Conservation (phyloP, 805 yeast species). For the Sugiyamaella qingdaonensis region DNA sequence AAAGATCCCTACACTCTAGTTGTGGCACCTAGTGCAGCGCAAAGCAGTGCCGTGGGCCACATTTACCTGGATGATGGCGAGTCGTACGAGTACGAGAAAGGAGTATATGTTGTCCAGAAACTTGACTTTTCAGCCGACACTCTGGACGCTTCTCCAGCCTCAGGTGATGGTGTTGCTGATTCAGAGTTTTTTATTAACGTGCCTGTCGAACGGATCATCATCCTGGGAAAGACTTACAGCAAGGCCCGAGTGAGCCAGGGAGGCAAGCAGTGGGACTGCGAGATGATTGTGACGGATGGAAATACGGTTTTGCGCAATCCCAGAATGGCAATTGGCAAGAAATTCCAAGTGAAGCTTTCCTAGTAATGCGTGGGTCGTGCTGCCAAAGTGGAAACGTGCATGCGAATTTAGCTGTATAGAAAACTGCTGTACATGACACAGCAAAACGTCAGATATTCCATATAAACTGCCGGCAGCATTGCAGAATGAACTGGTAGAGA, state of each 20-base stretch:
- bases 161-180: neutral
- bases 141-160: slow-evolving; percentile 3
- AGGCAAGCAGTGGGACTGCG: slow-evolving; percentile 11
- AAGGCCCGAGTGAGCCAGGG: slow-evolving; percentile 7
- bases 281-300: slow-evolving; percentile 5
- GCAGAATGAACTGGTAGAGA: no score
- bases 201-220: slow-evolving; percentile 18
- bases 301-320: slow-evolving; percentile 12
- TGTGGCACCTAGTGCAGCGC: slow-evolving; percentile 47
- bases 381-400: neutral
- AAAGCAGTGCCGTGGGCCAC: slow-evolving; percentile 49
- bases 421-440: neutral
- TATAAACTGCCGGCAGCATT: no score
- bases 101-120: slow-evolving; percentile 37
- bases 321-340: slow-evolving; percentile 11
- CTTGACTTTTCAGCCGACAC: slow-evolving; percentile 2
- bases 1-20: slow-evolving; percentile 76
- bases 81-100: slow-evolving; percentile 50
- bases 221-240: slow-evolving; percentile 9
- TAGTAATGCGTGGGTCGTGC: neutral
- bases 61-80: slow-evolving; percentile 85
- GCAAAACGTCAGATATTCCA: no score
- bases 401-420: neutral
- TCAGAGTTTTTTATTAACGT: slow-evolving; percentile 5
- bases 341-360: slow-evolving; percentile 4